Conservation (phyloP, 805 yeast genomes). For the Hyphopichia homilentoma region DNA sequence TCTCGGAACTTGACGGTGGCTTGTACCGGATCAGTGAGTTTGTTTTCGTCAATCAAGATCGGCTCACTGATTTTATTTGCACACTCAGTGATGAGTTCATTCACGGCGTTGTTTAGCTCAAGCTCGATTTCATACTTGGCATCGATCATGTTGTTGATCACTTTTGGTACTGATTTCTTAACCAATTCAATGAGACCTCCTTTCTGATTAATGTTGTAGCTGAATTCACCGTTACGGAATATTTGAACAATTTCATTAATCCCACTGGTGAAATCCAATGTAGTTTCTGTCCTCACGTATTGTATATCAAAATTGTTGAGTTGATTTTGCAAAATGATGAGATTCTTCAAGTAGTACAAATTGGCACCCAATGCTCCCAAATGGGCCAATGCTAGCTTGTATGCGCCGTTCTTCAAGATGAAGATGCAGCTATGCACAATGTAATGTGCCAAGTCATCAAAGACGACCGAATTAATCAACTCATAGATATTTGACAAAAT, state of each 20-base stretch:
- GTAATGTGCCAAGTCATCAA: slow-evolving; percentile 86
- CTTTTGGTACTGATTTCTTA: slow-evolving; percentile 70
- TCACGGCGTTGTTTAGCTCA: slow-evolving; percentile 68
- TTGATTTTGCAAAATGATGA: slow-evolving; percentile 66
- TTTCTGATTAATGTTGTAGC: slow-evolving; percentile 29
- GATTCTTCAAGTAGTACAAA: slow-evolving; percentile 66
- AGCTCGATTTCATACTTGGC: slow-evolving; percentile 67
- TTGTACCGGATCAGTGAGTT: slow-evolving; percentile 21
- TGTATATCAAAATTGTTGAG: slow-evolving; percentile 77
- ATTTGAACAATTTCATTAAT: slow-evolving; percentile 44
- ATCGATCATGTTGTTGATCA: slow-evolving; percentile 78
- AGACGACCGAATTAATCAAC: slow-evolving; percentile 69
- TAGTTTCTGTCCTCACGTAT: slow-evolving; percentile 64
- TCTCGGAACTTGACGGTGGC: slow-evolving; percentile 42
- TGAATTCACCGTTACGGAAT: slow-evolving; percentile 40
- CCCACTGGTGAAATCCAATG: slow-evolving; percentile 75
- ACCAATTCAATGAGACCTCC: slow-evolving; percentile 48
- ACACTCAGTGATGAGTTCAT: slow-evolving; percentile 57
- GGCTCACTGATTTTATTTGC: slow-evolving; percentile 46
- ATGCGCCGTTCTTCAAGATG: slow-evolving; percentile 54
- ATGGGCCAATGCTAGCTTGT: slow-evolving; percentile 39
- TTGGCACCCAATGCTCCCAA: slow-evolving; percentile 56
- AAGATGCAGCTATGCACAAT: slow-evolving; percentile 74
- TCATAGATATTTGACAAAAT: slow-evolving; percentile 77
- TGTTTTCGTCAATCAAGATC: slow-evolving; percentile 9